Evolutionary conservation across 495 filamentous ascomycete species (phyloP).

Genomic region (Polyplosphaeria fusca): DNA sequence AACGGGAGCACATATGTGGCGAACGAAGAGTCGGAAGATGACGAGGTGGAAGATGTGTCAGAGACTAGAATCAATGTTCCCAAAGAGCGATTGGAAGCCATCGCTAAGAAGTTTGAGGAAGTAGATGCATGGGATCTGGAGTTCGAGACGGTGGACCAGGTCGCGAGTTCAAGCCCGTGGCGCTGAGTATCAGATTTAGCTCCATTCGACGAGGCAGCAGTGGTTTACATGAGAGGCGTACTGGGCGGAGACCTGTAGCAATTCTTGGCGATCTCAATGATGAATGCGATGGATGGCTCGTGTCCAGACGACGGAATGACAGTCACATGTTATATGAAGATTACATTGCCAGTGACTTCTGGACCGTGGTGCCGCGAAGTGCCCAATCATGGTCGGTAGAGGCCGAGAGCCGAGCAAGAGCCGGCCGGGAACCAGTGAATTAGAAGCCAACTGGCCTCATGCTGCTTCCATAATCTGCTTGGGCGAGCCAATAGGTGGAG

Average conservation of each 20-base stretch:
- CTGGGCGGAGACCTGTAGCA: no score
- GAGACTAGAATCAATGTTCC: conserved; percentile 34
- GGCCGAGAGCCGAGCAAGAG: conserved; percentile 3
- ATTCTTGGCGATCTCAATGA: no score
- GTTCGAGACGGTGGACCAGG: conserved; percentile 54
- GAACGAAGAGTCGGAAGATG: conserved; percentile 17
- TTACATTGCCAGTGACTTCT: not conserved
- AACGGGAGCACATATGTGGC: conserved; percentile 36
- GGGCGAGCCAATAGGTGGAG: no score
- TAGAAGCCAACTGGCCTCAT: conserved; percentile 15
- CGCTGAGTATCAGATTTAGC: conserved; percentile 17
- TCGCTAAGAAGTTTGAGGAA: conserved; percentile 59
- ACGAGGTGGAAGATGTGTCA: conserved; percentile 30
- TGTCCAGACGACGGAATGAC: not conserved
- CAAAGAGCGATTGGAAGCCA: conserved; percentile 42
- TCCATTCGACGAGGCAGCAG: no score
- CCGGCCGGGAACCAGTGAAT: conserved; percentile 3
- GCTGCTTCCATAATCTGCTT: no score
- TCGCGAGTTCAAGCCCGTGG: conserved; percentile 30
- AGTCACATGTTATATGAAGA: not conserved
- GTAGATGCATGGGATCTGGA: conserved; percentile 71
- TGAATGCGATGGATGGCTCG: not conserved
- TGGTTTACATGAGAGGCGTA: no score
- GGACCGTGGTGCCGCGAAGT: not conserved
- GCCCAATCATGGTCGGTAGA: conserved; percentile 2